These are phyloP conservation scores for Spathaspora boniae DNA, from an alignment of 805 yeast species.

Conservation along the genomic window DNA sequence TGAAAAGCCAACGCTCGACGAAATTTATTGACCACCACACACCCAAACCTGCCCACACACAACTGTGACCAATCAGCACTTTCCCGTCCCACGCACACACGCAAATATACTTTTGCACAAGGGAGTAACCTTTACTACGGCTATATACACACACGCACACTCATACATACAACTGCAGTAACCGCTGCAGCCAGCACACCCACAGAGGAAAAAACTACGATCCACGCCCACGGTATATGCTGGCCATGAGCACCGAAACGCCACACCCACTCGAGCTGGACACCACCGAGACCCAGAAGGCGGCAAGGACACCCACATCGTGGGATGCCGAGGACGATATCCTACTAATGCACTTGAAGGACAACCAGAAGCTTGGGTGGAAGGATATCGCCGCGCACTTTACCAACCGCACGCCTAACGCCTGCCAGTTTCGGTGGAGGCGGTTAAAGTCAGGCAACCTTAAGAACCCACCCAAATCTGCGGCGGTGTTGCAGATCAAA, in stretches of 20 bases:
- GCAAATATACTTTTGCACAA: no score
- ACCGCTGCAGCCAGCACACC: conserved; percentile 1
- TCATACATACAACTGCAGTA: no score
- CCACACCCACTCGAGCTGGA: background rate
- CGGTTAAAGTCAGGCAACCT: conserved; percentile 42
- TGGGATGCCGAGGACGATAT: conserved; percentile 48
- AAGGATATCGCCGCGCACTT: conserved; percentile 44
- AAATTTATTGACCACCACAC: no score
- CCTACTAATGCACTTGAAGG: conserved; percentile 44
- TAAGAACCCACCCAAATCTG: conserved; percentile 42
- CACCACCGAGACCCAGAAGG: conserved; percentile 15
- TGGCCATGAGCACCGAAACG: no score
- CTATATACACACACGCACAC: no score
- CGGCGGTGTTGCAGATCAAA: conserved; percentile 19
- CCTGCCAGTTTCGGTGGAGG: conserved; percentile 48
- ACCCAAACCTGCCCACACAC: no score
- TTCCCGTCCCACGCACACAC: no score
- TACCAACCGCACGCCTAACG: conserved; percentile 44
- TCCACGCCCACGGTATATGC: no score
- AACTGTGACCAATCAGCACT: no score
- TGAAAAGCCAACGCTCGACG: no score
- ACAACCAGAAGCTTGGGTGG: conserved; percentile 46
- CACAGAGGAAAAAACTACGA: background rate
- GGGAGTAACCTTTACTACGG: no score
- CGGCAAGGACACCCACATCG: conserved; percentile 42